A percentile compares a stretch with the other conserved stretches of the same genome.
phyloP scores from a whole-genome alignment of 352 stramenopile genomes.

The Blastocystis sp. region DNA sequence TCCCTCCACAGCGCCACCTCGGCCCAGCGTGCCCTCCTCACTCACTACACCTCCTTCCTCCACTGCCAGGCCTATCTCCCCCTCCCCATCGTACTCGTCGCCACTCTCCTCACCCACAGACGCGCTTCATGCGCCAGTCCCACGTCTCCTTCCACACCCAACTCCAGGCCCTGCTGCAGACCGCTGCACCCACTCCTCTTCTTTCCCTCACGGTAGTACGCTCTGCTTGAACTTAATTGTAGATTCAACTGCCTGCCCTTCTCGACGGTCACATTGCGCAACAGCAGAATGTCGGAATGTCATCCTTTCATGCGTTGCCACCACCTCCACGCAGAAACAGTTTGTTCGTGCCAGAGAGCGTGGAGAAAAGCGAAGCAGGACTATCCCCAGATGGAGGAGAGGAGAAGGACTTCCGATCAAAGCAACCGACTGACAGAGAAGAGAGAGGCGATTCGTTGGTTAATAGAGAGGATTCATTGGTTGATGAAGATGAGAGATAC shows the following conservation, averaged over 20 bases:
- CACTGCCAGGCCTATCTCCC: background rate
- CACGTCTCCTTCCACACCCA: background rate
- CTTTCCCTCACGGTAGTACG: background rate
- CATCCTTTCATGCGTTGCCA: too few species aligned
- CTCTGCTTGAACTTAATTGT: background rate
- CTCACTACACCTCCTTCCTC: slow-evolving; percentile 14
- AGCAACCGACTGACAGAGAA: too few species aligned
- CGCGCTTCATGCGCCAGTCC: background rate
- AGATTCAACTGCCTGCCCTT: background rate
- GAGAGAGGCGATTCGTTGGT: too few species aligned
- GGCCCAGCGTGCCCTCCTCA: background rate
- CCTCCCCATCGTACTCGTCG: background rate
- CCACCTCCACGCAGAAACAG: too few species aligned
- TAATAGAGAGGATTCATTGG: too few species aligned
- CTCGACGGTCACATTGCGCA: too few species aligned
- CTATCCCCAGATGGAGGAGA: too few species aligned
- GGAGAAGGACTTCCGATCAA: too few species aligned
- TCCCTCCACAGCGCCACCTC: background rate
- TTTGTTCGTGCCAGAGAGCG: too few species aligned
- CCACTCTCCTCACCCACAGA: background rate
- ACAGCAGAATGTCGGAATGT: too few species aligned
- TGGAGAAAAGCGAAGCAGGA: too few species aligned
- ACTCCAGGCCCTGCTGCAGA: background rate
- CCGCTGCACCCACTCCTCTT: background rate
- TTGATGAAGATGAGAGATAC: too few species aligned